These are phyloP conservation scores for Aspergillus nanangensis DNA, from an alignment of 495 filamentous ascomycete species.

Conservation along the genomic window DNA sequence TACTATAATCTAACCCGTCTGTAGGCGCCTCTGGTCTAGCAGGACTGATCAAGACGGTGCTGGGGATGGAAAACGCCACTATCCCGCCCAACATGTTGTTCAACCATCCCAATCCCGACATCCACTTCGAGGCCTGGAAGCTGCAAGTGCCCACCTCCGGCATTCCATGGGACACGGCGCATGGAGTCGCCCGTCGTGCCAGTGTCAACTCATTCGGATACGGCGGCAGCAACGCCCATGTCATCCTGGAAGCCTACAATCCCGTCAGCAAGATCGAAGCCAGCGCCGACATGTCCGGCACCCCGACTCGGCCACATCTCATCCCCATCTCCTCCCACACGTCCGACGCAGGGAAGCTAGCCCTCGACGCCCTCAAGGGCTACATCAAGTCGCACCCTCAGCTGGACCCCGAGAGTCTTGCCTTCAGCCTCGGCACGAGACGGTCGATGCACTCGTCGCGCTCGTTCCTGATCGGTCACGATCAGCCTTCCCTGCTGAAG, in stretches of 20 bases:
- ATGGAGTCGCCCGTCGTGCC: not conserved
- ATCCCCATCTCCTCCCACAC: not conserved
- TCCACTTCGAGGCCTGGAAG: conserved; percentile 33
- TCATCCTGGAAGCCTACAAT: conserved; percentile 13
- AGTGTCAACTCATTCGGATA: not conserved
- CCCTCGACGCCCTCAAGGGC: conserved; percentile 1
- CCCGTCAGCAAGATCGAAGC: not conserved
- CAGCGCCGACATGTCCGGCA: not conserved
- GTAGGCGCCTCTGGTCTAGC: conserved; percentile 39
- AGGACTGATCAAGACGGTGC: conserved; percentile 47
- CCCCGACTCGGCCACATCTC: not conserved
- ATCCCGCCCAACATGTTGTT: conserved; percentile 41
- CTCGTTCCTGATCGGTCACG: not conserved
- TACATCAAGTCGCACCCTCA: conserved; percentile 5
- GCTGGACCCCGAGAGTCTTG: not conserved
- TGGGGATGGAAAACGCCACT: conserved; percentile 40
- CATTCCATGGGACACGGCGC: conserved; percentile 5
- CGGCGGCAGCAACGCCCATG: conserved; percentile 20
- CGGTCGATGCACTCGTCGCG: not conserved
- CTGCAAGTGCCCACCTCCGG: not conserved
- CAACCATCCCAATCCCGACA: not conserved
- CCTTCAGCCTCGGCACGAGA: not conserved
- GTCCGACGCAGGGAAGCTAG: not conserved
- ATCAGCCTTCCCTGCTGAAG: not conserved
- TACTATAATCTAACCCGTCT: too few species aligned